phyloP scores from a whole-genome alignment of 73 alveolate species.

The Durusdinium trenchii region DNA sequence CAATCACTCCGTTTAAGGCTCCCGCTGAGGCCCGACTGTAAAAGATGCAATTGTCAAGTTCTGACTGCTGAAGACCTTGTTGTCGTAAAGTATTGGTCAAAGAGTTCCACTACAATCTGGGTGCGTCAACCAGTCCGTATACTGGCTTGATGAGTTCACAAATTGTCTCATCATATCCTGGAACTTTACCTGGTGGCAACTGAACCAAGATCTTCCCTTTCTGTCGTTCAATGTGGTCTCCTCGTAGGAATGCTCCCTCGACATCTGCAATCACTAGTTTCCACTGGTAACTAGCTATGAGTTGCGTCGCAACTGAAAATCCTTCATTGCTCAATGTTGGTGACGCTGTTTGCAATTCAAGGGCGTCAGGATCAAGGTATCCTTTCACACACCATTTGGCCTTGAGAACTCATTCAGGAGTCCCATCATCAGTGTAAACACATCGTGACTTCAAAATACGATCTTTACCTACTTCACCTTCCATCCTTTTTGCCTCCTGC shows the following conservation, averaged over 20 bases:
- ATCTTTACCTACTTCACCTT: neutral
- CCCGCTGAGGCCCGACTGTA: neutral
- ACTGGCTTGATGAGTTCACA: neutral
- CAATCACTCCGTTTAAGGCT: neutral
- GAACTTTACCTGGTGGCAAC: no score
- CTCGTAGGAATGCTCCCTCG: neutral
- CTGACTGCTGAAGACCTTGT: neutral
- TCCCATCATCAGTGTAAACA: neutral
- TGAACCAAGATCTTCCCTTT: no score
- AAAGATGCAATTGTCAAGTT: neutral
- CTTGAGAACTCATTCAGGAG: neutral
- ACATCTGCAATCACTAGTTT: neutral
- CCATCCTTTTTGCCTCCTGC: neutral
- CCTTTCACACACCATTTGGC: neutral
- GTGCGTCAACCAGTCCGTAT: conserved; percentile 8
- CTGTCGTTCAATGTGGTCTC: neutral
- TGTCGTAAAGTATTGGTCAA: neutral
- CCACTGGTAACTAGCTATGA: neutral
- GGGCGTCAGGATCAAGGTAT: conserved; percentile 14
- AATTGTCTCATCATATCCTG: neutral
- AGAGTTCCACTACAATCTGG: conserved; percentile 8
- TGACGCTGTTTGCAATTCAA: neutral
- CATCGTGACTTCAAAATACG: neutral
- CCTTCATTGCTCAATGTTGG: conserved; percentile 8
- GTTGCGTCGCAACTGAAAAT: neutral